Conservation (phyloP, 768 basidiomycete genomes). For the Leucosporidium yakuticum region DNA sequence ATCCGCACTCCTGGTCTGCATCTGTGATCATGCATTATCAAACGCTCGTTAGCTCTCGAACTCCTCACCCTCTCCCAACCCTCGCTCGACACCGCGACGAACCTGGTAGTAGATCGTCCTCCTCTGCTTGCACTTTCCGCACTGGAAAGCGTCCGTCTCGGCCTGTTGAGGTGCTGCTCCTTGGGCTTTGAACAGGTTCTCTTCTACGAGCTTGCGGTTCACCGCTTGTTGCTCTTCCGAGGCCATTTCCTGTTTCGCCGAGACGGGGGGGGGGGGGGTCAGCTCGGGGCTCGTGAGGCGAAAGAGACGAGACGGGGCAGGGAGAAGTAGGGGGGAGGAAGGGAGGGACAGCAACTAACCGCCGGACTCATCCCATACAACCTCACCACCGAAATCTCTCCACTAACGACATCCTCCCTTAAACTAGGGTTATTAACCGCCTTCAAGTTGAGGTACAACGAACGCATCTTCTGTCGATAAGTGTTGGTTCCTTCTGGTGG, state of each 20-base stretch:
- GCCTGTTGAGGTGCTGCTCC: slow-evolving; percentile 84
- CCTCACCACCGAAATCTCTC: slow-evolving; percentile 62
- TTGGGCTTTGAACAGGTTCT: slow-evolving; percentile 84
- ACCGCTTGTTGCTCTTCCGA: slow-evolving; percentile 82
- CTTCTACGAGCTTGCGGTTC: slow-evolving; percentile 70
- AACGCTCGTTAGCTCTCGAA: neutral
- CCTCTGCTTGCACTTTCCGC: slow-evolving; percentile 83
- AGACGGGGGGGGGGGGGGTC: too few relatives aligned
- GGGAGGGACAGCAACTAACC: slow-evolving; percentile 47
- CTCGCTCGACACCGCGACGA: neutral
- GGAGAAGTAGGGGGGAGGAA: neutral
- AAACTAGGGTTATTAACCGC: slow-evolving; percentile 87
- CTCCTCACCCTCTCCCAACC: neutral
- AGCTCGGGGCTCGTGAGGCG: neutral
- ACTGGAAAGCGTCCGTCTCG: slow-evolving; percentile 97
- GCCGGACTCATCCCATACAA: slow-evolving; percentile 76
- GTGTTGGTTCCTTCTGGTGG: slow-evolving; percentile 45
- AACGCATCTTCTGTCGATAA: slow-evolving; percentile 77
- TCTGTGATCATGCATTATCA: slow-evolving; percentile 52
- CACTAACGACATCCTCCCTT: slow-evolving; percentile 76
- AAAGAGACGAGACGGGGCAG: neutral
- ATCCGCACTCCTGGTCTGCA: slow-evolving; percentile 94
- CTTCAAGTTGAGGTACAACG: slow-evolving; percentile 86
- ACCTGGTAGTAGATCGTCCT: slow-evolving; percentile 35
- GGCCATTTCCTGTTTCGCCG: slow-evolving; percentile 73